Percentiles rank a stretch among this genome's conserved stretches.
These are phyloP conservation scores for Fusarium setosum DNA, from an alignment of 2,329 filamentous ascomycete genomes.

Conservation along the genomic window DNA sequence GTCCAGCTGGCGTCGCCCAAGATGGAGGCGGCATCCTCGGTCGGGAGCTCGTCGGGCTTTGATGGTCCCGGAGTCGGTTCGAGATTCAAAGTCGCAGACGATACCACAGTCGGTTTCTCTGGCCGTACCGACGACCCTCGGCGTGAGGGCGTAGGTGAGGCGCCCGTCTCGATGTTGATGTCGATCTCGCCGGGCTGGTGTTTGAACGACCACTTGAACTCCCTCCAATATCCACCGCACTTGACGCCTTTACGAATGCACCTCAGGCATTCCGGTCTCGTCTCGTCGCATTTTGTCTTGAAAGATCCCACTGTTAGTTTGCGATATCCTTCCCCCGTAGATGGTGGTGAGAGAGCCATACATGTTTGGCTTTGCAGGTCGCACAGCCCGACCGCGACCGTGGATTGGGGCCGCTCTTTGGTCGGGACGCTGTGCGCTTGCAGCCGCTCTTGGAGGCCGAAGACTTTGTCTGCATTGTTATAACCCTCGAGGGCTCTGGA, in stretches of 20 bases:
- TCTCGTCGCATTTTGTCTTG: conserved; percentile 47
- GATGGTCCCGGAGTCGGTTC: background rate
- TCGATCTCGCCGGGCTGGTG: conserved; percentile 46
- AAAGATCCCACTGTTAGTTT: background rate
- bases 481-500: no score
- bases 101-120: background rate
- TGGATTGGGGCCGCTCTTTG: conserved; percentile 30
- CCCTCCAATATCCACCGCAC: conserved; percentile 44
- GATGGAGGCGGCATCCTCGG: conserved; percentile 14
- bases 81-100: background rate
- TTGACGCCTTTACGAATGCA: conserved; percentile 43
- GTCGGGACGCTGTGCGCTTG: conserved; percentile 14
- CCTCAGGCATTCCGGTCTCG: conserved; percentile 42
- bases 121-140: conserved; percentile 16
- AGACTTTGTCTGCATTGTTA: conserved; percentile 23
- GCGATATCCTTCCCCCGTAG: background rate
- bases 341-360: background rate
- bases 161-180: conserved; percentile 13
- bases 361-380: conserved; percentile 46
- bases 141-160: conserved; percentile 18
- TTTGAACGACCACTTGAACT: conserved; percentile 56
- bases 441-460: conserved; percentile 14
- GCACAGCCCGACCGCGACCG: conserved; percentile 46
- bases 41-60: conserved; percentile 8
- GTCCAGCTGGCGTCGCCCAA: conserved; percentile 25